Evolutionary conservation across 345 rosid species (phyloP), one percentile per base, ranked within the genome.

Genomic region (Nasturtium officinale): DNA sequence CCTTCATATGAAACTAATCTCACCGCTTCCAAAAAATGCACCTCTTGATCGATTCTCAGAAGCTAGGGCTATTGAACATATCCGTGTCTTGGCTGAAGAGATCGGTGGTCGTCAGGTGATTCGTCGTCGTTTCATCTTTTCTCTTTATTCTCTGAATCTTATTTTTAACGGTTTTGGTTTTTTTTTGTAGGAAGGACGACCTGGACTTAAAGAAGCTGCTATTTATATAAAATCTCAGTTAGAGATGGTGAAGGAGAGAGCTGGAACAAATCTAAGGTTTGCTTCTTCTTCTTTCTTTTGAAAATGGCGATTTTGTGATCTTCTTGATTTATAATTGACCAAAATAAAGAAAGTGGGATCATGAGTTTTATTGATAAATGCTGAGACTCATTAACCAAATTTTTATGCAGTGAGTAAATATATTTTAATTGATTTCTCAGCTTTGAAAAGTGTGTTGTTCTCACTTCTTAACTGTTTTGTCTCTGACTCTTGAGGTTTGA

Each of bases 1-100:
- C 15, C 45, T 91, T 38, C 83, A 91, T 83, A 84, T 80, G 85
- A 87, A 83, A 81, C 81, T 85, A 58, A 67, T 95, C 28, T 54
- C 77, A 64, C 96, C 96, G 13, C 92, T 95, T 28, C 89, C 72
- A 11, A n/a, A 67, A 28, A 86, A 90, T 81, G 96, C 97, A 3
- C 93, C 99, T 35, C 84, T 81, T n/a, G 89, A 91, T 79, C 96
- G 91, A 2, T 95, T 95, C 83, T 90, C 99, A 54, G 96, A 87
- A 79, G 97, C 90, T 32, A 81, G 99, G 83, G 99, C 99, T 40
- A 59, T 95, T 40, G 80, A 89, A 52, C 99, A 91, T 59, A 87
- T 95, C 78, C 96, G 96, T 15, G 85, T 85, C 16, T 81, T 91
- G 68, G 66, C 92, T 0, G 79, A 83, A 29, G 91, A 89, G 73